A percentile compares a stretch with the other conserved stretches of the same genome.
phyloP scores from a whole-genome alignment of 495 filamentous ascomycete genomes.

The Penicillium crystallinum region DNA sequence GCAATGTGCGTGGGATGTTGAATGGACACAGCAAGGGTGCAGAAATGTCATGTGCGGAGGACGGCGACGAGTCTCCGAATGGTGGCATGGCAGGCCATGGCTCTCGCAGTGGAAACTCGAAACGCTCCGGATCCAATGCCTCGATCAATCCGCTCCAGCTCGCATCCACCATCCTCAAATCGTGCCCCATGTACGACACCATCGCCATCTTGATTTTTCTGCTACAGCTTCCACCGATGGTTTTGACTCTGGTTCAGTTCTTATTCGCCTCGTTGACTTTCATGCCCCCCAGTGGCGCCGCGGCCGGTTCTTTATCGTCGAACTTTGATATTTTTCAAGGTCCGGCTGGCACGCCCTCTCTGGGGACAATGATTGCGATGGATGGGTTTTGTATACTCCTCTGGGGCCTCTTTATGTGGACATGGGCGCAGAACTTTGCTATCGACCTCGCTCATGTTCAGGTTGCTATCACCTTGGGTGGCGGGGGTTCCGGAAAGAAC shows the following conservation, averaged over 20 bases:
- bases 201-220: slow-evolving; percentile 97
- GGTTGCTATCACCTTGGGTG: slow-evolving; percentile 88
- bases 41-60: slow-evolving; percentile 38
- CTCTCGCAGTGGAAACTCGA: slow-evolving; percentile 44
- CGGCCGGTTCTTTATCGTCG: slow-evolving; percentile 48
- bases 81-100: slow-evolving; percentile 27
- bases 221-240: slow-evolving; percentile 88
- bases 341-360: slow-evolving; percentile 64
- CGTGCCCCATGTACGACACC: slow-evolving; percentile 90
- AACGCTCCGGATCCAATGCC: slow-evolving; percentile 57
- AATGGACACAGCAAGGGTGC: slow-evolving; percentile 39
- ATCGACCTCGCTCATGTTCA: slow-evolving; percentile 95
- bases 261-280: slow-evolving; percentile 93
- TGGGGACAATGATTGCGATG: slow-evolving; percentile 75
- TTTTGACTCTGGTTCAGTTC: slow-evolving; percentile 85
- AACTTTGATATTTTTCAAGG: slow-evolving; percentile 74
- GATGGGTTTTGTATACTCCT: slow-evolving; percentile 75
- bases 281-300: slow-evolving; percentile 63
- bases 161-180: slow-evolving; percentile 78
- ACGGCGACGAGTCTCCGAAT: slow-evolving; percentile 35
- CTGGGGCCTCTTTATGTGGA: slow-evolving; percentile 84
- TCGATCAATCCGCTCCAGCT: slow-evolving; percentile 63
- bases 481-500: slow-evolving; percentile 71
- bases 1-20: slow-evolving; percentile 32
- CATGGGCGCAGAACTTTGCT: slow-evolving; percentile 78